Conservation (phyloP, 1,284 basidiomycete species). For the Tilletia walkeri region DNA sequence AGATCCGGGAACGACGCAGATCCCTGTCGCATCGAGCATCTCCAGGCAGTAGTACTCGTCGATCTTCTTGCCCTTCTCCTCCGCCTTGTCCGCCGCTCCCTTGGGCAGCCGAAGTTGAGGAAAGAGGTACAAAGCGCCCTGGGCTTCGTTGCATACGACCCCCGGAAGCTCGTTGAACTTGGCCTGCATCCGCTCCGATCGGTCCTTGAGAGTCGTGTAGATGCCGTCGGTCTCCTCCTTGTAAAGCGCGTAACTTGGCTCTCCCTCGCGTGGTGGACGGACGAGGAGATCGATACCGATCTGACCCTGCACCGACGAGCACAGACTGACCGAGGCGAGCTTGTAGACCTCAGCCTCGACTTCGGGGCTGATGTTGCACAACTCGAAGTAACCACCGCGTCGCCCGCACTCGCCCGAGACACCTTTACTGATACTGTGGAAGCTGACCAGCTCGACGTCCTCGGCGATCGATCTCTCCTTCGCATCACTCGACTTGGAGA, state of each 20-base stretch:
- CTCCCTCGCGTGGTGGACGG: slow-evolving; percentile 40
- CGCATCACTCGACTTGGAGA: slow-evolving; percentile 29
- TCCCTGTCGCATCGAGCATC: slow-evolving; percentile 51
- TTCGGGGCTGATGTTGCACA: slow-evolving; percentile 49
- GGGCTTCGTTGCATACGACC: slow-evolving; percentile 54
- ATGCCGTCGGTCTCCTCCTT: slow-evolving; percentile 39
- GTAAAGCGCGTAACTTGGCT: slow-evolving; percentile 45
- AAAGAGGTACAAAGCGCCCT: slow-evolving; percentile 86
- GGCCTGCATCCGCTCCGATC: slow-evolving; percentile 42
- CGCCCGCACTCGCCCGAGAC: slow-evolving; percentile 52
- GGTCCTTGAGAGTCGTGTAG: slow-evolving; percentile 37
- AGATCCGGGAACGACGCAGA: slow-evolving; percentile 52
- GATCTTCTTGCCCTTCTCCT: slow-evolving; percentile 42
- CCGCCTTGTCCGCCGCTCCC: slow-evolving; percentile 41
- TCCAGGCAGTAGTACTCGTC: slow-evolving; percentile 52
- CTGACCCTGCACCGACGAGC: slow-evolving; percentile 52
- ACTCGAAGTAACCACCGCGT: slow-evolving; percentile 53
- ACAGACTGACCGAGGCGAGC: slow-evolving; percentile 49
- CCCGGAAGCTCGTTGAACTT: slow-evolving; percentile 43
- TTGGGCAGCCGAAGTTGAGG: slow-evolving; percentile 68
- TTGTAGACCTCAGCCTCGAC: slow-evolving; percentile 53
- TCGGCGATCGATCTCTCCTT: slow-evolving; percentile 36
- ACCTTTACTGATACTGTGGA: slow-evolving; percentile 54
- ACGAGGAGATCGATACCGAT: slow-evolving; percentile 54
- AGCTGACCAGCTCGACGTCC: slow-evolving; percentile 51